Evolutionary conservation across 257 asterid genomes (phyloP).

Genomic region (Paulownia fortunei): DNA sequence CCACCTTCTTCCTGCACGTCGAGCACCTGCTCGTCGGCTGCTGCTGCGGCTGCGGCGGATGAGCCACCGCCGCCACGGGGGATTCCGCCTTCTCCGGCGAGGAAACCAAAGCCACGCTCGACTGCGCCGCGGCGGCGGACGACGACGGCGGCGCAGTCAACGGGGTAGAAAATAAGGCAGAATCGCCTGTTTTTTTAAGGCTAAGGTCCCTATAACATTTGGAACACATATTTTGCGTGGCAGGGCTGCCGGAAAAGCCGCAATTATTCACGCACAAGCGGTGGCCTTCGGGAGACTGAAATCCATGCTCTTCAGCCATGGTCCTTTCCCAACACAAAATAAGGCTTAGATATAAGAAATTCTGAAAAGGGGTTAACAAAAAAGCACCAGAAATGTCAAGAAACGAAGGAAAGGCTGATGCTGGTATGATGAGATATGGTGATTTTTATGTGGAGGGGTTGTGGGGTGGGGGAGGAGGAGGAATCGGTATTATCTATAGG

Average conservation of each 20-base stretch:
- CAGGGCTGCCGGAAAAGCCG: conserved; percentile 85
- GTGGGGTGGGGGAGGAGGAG: conserved; percentile 24
- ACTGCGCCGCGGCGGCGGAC: neutral
- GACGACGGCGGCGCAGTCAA: conserved; percentile 17
- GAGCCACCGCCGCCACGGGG: conserved; percentile 32
- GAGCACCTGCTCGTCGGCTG: conserved; percentile 64
- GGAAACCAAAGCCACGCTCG: neutral
- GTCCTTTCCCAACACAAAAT: neutral
- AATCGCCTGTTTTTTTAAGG: conserved; percentile 40
- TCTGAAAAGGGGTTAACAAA: neutral
- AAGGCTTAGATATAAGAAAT: neutral
- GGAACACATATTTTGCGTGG: conserved; percentile 81
- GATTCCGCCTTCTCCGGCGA: conserved; percentile 34
- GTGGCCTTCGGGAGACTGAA: conserved; percentile 77
- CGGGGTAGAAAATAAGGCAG: conserved; percentile 34
- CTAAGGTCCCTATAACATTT: conserved; percentile 67
- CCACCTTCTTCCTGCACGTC: conserved; percentile 76
- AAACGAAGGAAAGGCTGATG: neutral
- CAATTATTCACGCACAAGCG: conserved; percentile 79
- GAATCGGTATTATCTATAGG: conserved; percentile 33
- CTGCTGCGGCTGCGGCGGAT: conserved; percentile 44
- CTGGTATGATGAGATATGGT: neutral
- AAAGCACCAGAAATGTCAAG: neutral
- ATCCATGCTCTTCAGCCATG: conserved; percentile 94
- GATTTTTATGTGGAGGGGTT: conserved; percentile 18